A percentile compares a stretch with the other conserved stretches of the same genome.
These are phyloP conservation scores for Pleurotus pulmonarius DNA, from an alignment of 768 basidiomycete genomes.

Conservation along the genomic window DNA sequence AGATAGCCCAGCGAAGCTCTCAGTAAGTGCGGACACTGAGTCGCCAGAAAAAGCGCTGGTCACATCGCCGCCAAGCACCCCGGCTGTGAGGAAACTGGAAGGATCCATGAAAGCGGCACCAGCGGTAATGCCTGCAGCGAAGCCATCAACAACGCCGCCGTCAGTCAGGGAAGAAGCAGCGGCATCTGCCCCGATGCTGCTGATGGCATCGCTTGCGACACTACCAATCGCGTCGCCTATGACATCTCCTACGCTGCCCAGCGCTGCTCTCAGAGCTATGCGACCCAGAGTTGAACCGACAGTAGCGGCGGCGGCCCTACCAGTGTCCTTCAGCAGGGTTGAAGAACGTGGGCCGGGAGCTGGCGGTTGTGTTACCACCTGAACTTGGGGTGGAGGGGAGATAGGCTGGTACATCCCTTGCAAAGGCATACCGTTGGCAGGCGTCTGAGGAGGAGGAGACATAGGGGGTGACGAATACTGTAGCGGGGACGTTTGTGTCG, in stretches of 20 bases:
- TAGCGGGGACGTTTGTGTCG: background rate
- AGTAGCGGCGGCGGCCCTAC: background rate
- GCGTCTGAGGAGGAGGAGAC: background rate
- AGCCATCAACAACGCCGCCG: background rate
- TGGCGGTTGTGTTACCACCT: background rate
- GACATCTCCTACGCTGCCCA: constrained; percentile 1
- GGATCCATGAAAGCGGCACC: background rate
- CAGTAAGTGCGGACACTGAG: background rate
- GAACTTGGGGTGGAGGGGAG: background rate
- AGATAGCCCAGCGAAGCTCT: background rate
- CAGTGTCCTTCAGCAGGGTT: background rate
- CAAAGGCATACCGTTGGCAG: background rate
- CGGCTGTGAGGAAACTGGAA: background rate
- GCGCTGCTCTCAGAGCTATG: background rate
- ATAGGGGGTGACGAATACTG: background rate
- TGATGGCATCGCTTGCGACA: constrained; percentile 1
- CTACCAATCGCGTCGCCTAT: background rate
- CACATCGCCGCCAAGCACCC: background rate
- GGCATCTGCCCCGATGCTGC: background rate
- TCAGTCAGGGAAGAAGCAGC: background rate
- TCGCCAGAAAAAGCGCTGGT: background rate
- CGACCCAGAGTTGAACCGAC: background rate
- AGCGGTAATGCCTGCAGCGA: background rate
- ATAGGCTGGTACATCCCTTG: background rate
- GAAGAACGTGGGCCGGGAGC: background rate